Base-by-base conservation (phyloP, 2,329 filamentous ascomycete species). In the Penicillium capsulatum region DNA sequence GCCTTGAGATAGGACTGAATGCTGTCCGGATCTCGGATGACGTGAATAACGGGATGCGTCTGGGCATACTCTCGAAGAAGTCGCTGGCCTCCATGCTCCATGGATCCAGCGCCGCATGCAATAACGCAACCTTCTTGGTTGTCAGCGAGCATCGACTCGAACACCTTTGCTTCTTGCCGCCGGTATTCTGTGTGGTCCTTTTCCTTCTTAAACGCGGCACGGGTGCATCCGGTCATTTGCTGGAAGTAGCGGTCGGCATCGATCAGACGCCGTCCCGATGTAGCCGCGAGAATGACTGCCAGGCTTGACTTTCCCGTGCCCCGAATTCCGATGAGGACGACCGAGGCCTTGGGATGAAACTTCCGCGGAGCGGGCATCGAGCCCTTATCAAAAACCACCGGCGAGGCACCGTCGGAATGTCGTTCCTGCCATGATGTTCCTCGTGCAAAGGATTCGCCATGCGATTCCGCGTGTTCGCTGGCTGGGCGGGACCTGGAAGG, bases 291-390 rank as follows among this genome's bases (percentile, higher is more conserved):
- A 46, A 90, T 86, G 33, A 90, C 77, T 10, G 81, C 85, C 8
- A 90, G 68, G 1, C 83, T 87, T 2, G 83, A 84, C 61, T 89
- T 89, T 11, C 85, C 85, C 4, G 82, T 79, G 8, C 84, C 85
- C 10, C 83, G 79, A 40, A 87, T 80, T 2, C 85, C 85, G 15
- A 85, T 75, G 13, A 90, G 70, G 5, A 89, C 76, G 39, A 90
- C 79, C 1, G 85, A 87, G 2, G 82, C 80, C 68, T 84, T 75
- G 7, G 72, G 61, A 7, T 70, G 65, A 54, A 84, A 85, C 13
- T 44, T 53, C 22, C 61, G 55, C 14, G 50, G 49, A 3, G 41
- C 64, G 29, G 59, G 32, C 47, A 58, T 29, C 53, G 50, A 45
- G 1, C 50, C 38, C 29, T 41, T 46, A 13, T 59, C 55, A 19